Percentiles rank a stretch among this genome's conserved stretches.
These are phyloP conservation scores for Panaeolus papilionaceus DNA, from an alignment of 768 basidiomycete species.

Conservation along the genomic window DNA sequence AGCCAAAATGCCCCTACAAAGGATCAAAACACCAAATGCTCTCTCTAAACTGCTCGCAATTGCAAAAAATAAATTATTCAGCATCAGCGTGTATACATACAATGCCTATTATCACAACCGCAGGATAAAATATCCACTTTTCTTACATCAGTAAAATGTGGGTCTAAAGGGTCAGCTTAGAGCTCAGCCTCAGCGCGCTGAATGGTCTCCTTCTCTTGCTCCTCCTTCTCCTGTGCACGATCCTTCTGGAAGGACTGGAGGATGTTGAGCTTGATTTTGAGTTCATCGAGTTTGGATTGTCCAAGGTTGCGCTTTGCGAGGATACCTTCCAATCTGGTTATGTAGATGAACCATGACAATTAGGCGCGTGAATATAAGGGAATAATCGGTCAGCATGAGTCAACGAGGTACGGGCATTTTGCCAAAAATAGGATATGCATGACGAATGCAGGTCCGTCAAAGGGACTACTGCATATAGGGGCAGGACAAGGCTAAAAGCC, in stretches of 20 bases:
- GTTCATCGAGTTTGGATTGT: slow-evolving; percentile 86
- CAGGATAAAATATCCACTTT: slow-evolving; percentile 8
- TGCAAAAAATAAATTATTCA: slow-evolving; percentile 8
- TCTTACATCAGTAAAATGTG: slow-evolving; percentile 8
- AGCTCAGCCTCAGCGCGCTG: slow-evolving; percentile 49
- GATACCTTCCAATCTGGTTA: slow-evolving; percentile 71
- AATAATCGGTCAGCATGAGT: neutral
- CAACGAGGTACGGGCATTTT: neutral
- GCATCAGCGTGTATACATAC: neutral
- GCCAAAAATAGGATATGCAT: slow-evolving; percentile 18
- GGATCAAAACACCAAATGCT: neutral
- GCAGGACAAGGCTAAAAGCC: neutral
- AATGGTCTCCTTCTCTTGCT: slow-evolving; percentile 41
- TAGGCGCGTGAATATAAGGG: neutral
- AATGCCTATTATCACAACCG: neutral
- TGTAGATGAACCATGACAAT: neutral
- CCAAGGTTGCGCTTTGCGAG: slow-evolving; percentile 81
- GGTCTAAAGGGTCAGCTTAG: slow-evolving; percentile 31
- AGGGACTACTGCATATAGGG: neutral
- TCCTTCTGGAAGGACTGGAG: slow-evolving; percentile 64
- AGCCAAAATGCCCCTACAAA: no score
- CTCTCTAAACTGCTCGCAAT: neutral
- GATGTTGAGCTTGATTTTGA: slow-evolving; percentile 92
- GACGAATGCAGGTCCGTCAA: neutral
- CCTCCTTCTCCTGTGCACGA: slow-evolving; percentile 36